A percentile compares a stretch with the other conserved stretches of the same genome.
Conservation (phyloP, 768 basidiomycete genomes). For the Tulasnella sp. region DNA sequence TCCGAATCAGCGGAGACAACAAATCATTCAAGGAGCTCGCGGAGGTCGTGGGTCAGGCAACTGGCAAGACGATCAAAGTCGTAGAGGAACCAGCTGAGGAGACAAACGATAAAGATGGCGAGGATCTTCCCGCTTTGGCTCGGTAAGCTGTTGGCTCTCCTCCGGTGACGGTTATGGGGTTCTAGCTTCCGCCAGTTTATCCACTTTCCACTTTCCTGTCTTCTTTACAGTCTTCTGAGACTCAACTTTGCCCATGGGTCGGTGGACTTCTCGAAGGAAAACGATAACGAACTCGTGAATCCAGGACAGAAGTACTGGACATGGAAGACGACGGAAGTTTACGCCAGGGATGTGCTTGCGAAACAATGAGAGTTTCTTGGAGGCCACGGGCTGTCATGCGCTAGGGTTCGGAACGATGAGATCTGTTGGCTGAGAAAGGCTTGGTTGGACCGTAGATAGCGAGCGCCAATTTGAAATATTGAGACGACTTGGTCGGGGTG, state of each 20-base stretch:
- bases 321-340: conserved; percentile 22
- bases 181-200: no score
- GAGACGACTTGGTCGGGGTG: no score
- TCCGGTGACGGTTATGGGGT: no score
- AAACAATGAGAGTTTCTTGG: no score
- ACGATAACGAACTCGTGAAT: conserved; percentile 23
- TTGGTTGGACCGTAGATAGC: no score
- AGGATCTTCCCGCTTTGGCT: no score
- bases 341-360: conserved; percentile 7
- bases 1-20: not conserved
- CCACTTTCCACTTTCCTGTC: conserved; percentile 4
- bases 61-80: not conserved
- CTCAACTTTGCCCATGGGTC: conserved; percentile 17
- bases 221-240: not conserved
- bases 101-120: no score
- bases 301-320: conserved; percentile 21
- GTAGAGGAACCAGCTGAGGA: not conserved
- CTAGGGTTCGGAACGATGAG: no score
- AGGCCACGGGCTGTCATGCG: no score
- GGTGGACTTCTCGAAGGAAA: conserved; percentile 19
- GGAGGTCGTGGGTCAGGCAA: not conserved
- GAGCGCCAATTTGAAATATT: no score
- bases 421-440: no score
- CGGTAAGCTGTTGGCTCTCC: no score
- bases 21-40: conserved; percentile 1